These are phyloP conservation scores for Austroboletus festivus DNA, from an alignment of 768 basidiomycete species.

Conservation along the genomic window DNA sequence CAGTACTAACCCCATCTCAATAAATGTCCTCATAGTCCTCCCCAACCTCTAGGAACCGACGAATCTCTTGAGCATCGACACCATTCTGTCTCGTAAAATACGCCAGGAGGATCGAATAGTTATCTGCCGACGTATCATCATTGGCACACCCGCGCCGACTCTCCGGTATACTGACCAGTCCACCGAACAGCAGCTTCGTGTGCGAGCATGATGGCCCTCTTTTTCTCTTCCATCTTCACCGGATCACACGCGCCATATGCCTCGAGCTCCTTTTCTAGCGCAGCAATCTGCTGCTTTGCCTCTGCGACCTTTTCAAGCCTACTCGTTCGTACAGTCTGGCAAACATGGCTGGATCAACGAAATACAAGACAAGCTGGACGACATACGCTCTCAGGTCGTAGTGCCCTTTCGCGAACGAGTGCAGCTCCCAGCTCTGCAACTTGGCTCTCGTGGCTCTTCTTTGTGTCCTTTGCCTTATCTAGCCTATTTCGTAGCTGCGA, in stretches of 20 bases:
- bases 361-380: background rate
- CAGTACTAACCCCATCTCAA: slow-evolving; percentile 18
- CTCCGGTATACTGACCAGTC: slow-evolving; percentile 63
- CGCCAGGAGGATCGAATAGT: slow-evolving; percentile 62
- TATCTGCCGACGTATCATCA: slow-evolving; percentile 44
- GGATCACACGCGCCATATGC: slow-evolving; percentile 87
- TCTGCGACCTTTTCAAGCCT: slow-evolving; percentile 48
- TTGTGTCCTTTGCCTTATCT: slow-evolving; percentile 46
- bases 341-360: background rate
- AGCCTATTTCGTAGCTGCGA: slow-evolving; percentile 59
- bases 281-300: slow-evolving; percentile 46
- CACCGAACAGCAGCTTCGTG: slow-evolving; percentile 83
- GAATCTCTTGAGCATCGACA: slow-evolving; percentile 58
- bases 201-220: slow-evolving; percentile 66
- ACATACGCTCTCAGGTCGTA: slow-evolving; percentile 58
- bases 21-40: slow-evolving; percentile 79
- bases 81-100: slow-evolving; percentile 64
- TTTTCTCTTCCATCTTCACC: slow-evolving; percentile 72
- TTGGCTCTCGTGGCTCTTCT: slow-evolving; percentile 42
- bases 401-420: slow-evolving; percentile 49
- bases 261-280: slow-evolving; percentile 64
- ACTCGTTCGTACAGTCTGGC: slow-evolving; percentile 55
- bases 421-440: slow-evolving; percentile 45
- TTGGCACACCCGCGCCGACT: background rate
- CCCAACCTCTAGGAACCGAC: slow-evolving; percentile 60